These are phyloP conservation scores for Neurospora cerealis DNA, from an alignment of 495 filamentous ascomycete genomes.

Conservation along the genomic window DNA sequence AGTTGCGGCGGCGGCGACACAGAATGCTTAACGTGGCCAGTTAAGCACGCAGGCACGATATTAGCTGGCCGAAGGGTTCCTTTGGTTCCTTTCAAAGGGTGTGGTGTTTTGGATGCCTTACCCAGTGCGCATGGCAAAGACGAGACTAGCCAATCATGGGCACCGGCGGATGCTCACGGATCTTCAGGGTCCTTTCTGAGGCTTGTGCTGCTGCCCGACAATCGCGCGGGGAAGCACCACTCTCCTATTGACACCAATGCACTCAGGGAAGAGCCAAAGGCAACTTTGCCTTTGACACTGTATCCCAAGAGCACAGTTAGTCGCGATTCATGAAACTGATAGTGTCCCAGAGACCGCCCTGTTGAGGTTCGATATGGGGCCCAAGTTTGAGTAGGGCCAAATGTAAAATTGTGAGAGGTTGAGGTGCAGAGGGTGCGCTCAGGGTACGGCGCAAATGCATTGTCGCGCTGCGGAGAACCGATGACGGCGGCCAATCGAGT, in stretches of 20 bases:
- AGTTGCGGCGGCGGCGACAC: not conserved
- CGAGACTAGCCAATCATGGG: not conserved
- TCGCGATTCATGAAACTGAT: not conserved
- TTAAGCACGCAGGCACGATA: not conserved
- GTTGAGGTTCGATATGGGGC: not conserved
- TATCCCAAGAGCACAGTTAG: not conserved
- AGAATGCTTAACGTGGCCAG: not conserved
- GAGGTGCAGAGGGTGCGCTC: not conserved
- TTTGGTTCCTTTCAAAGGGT: not conserved
- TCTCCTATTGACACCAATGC: not conserved
- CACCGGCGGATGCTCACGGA: constrained; percentile 1
- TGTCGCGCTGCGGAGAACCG: not conserved
- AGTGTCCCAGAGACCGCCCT: not conserved
- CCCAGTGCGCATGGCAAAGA: not conserved
- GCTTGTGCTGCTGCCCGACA: constrained; percentile 1
- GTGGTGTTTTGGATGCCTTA: not conserved
- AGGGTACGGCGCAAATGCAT: not conserved
- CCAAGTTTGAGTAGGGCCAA: not conserved
- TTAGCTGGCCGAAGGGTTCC: not conserved
- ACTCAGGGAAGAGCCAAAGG: not conserved
- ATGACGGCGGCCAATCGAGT: not conserved
- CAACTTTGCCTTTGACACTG: not conserved
- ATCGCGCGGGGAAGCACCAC: not conserved
- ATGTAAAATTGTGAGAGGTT: not conserved
- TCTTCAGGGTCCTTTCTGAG: constrained; percentile 16